Evolutionary conservation across 257 asterid genomes (phyloP).

Genomic region (Dorcoceras hygrometricum): DNA sequence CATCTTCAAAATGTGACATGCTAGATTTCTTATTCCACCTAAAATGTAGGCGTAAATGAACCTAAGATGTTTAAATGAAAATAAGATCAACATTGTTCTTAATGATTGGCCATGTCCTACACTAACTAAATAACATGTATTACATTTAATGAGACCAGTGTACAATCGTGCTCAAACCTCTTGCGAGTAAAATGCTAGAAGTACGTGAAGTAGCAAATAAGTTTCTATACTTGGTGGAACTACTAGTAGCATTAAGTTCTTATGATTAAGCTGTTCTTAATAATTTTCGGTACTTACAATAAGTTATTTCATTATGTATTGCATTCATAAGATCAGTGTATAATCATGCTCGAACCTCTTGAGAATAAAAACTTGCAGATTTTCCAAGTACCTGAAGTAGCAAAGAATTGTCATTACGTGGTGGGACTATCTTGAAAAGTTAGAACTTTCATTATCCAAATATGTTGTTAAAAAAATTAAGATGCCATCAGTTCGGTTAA

Average conservation of each 20-base stretch:
- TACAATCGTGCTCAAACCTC: too few species aligned
- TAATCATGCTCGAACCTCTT: too few species aligned
- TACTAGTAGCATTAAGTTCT: too few species aligned
- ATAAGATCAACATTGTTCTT: neutral
- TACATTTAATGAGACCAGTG: neutral
- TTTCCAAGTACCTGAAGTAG: neutral
- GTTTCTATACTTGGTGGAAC: neutral
- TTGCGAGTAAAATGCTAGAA: too few species aligned
- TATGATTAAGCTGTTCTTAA: too few species aligned
- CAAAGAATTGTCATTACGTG: neutral
- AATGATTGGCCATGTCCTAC: neutral
- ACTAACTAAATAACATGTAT: too few species aligned
- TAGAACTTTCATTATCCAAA: too few species aligned
- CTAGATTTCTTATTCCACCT: neutral
- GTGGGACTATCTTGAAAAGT: neutral
- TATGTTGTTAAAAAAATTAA: too few species aligned
- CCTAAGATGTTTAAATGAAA: neutral
- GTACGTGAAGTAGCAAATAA: neutral
- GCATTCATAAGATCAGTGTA: neutral
- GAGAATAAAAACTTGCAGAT: too few species aligned
- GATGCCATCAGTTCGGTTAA: slow-evolving; percentile 4
- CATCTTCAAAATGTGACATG: slow-evolving; percentile 12
- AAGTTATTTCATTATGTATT: too few species aligned
- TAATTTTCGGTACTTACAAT: too few species aligned
- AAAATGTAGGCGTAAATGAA: neutral